Evolutionary conservation across 352 stramenopile genomes (phyloP), one percentile per base, ranked within the genome.

Genomic region (Globisporangium middletonii): DNA sequence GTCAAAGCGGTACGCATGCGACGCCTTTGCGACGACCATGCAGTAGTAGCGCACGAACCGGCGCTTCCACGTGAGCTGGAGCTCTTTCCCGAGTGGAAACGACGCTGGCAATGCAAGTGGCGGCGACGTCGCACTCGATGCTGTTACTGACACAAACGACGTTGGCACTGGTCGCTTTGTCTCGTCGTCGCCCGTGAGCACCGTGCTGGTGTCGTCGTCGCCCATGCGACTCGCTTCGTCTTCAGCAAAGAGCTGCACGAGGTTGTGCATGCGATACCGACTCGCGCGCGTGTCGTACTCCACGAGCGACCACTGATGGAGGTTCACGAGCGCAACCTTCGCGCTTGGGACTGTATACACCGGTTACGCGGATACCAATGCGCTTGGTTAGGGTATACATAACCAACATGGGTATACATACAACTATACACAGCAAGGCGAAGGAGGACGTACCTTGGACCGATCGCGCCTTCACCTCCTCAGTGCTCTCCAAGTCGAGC

Each of bases 41-140:
- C 81, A 93, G 50, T 91, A 93, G 59, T 90, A 82, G n/a, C 83
- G 79, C n/a, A 93, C 83, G 67, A 93, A 93, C 26, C 83, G 80
- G 6, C 80, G 73, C 46, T 88, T 88, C 83, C 83, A 93, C 1
- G 83, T 84, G 19, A 90, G 66, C 26, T 88, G 67, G 27, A 93
- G 59, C 44, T 89, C 80, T 50, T 76, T 75, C 26, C 80, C 76
- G 13, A 88, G 68, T 3, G 69, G 55, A 28, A 79, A 75, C 16
- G 50, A 68, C 9, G 56, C 62, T 13, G 69, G 58, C 26, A 71
- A 70, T 50, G 57, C 64, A 15, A 63, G 54, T 11, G 64, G 23
- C 7, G 53, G 37, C 12, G 63, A 52, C 15, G 41, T 5, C 9
- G 12, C 2, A 23, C 11, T 19, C 9, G 43, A 5, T 16, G 43